A percentile compares a stretch with the other conserved stretches of the same genome.
These are phyloP conservation scores for Groenewaldozyma salmanticensis DNA, from an alignment of 805 yeast species.

Conservation along the genomic window DNA sequence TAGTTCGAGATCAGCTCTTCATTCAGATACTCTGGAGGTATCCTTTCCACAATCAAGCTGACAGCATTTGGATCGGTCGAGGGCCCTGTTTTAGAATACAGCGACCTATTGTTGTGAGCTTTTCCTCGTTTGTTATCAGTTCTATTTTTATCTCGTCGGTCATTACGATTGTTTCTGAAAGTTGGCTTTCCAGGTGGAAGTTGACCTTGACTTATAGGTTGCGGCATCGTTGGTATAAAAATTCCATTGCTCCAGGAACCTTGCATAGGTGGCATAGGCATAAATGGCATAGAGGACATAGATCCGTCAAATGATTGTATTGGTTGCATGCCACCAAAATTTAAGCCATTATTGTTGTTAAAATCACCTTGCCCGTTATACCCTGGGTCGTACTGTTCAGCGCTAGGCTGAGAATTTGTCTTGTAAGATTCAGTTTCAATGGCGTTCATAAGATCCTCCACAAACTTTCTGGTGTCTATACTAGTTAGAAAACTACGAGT, in stretches of 20 bases:
- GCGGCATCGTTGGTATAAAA: slow-evolving; percentile 8
- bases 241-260: slow-evolving; percentile 2
- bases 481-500: background rate
- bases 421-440: background rate
- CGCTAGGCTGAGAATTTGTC: too few relatives aligned
- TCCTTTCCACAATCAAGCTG: slow-evolving; percentile 32
- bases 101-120: slow-evolving; percentile 2
- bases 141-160: slow-evolving; percentile 6
- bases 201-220: slow-evolving; percentile 17
- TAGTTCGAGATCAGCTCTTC: slow-evolving; percentile 27
- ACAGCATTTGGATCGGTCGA: slow-evolving; percentile 23
- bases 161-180: slow-evolving; percentile 2
- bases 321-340: too few relatives aligned
- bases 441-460: background rate
- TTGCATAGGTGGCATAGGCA: slow-evolving; percentile 3
- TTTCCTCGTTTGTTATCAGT: background rate
- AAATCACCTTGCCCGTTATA: too few relatives aligned
- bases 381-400: background rate
- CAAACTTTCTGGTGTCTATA: slow-evolving; percentile 3
- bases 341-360: too few relatives aligned
- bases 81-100: slow-evolving; percentile 15
- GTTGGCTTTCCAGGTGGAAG: too few relatives aligned
- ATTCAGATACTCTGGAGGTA: slow-evolving; percentile 35
- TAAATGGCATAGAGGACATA: background rate
- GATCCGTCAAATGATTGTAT: background rate